Evolutionary conservation across 2,329 filamentous ascomycete species (phyloP).

Genomic region (Fusarium sp.): DNA sequence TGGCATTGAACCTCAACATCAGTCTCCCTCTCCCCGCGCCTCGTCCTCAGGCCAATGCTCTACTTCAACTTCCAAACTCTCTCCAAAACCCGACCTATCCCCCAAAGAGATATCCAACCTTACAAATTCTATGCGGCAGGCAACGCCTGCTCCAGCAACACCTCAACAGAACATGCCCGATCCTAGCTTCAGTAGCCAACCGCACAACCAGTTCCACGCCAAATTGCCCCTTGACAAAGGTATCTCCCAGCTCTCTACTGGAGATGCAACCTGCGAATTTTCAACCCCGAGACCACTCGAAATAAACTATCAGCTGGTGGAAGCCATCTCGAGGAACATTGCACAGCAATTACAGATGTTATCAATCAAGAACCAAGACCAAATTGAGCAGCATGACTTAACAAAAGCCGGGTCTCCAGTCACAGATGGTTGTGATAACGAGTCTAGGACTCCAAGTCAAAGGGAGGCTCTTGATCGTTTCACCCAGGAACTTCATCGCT

Average conservation of each 20-base stretch:
- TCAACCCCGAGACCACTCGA: conserved; percentile 44
- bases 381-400: background rate
- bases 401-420: background rate
- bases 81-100: background rate
- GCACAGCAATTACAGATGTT: conserved; percentile 57
- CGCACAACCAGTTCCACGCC: background rate
- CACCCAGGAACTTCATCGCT: conserved; percentile 44
- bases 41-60: background rate
- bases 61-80: background rate
- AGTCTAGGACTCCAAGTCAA: conserved; percentile 57
- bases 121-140: background rate
- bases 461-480: conserved; percentile 53
- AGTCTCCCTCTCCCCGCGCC: background rate
- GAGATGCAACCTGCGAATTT: conserved; percentile 22
- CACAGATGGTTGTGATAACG: conserved; percentile 11
- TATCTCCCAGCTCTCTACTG: conserved; percentile 7
- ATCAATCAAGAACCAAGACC: conserved; percentile 38
- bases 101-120: background rate
- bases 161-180: background rate
- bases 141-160: background rate
- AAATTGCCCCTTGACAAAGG: background rate
- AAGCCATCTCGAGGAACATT: conserved; percentile 57
- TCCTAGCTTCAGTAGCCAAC: background rate
- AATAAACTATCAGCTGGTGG: conserved; percentile 54
- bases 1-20: background rate